Base-by-base conservation (phyloP, 352 stramenopile species). In the Aphanomyces cochlioides region DNA sequence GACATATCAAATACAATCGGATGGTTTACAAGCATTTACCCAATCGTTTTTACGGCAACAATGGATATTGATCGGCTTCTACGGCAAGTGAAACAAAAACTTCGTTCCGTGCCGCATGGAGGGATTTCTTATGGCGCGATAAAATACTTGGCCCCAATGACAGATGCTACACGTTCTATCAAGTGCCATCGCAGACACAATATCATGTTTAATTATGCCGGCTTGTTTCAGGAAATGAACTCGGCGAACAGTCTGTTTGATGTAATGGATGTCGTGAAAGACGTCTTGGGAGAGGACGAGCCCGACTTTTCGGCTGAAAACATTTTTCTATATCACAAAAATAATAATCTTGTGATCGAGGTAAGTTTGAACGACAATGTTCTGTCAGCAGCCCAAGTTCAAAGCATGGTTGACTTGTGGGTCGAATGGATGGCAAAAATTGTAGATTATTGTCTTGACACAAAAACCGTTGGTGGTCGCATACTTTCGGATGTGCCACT, bases 21-120 rank as follows among this genome's bases (percentile, higher is more conserved):
- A 12, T 58, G 50, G 50, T 58, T 58, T 19, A 58, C 50, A 10
- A 58, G 50, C 36, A 12, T 58, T 19, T 58, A 19, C 17, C 50
- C 50, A 28, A 58, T 58, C 21, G 50, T 58, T 17, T 36, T 58
- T 1, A 36, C 21, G 8, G 50, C 50, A 28, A 58, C 50, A 8
- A 2, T 7, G 17, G 36, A 58, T 21, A 10, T 58, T 19, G 7
- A 17, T 12, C 19, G 7, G 1, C 50, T 58, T 21, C 1, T 58
- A 12, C 50, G 50, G 8, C 50, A 58, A 8, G 50, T 58, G 17
- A 58, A 58, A 28, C 50, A 58, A 58, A 58, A 8, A 19, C 7
- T 58, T 19, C 50, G 50, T 19, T 13, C 7, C 13, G 50, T 58
- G 15, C 50, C 50, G 1, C 15, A 58, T 36, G 50, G 50, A 19